A percentile compares a stretch with the other conserved stretches of the same genome.
Conservation (phyloP, 106 monocot species). For the Gastrodia elata region DNA sequence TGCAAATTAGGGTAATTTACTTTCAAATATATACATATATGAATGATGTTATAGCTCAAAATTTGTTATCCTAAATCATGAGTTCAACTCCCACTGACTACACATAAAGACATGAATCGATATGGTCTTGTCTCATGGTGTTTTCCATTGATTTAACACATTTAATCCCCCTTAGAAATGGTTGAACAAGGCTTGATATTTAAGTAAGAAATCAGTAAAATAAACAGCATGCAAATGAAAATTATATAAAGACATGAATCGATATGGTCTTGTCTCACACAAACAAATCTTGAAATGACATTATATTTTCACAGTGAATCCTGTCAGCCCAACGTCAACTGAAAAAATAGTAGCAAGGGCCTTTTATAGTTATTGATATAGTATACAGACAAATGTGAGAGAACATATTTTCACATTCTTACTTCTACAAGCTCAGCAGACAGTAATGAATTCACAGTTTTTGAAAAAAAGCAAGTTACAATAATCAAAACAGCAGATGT, state of each 20-base stretch:
- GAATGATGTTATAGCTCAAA: too few relatives aligned
- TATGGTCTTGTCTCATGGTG: too few relatives aligned
- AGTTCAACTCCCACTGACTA: too few relatives aligned
- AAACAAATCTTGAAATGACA: neutral
- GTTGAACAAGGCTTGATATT: neutral
- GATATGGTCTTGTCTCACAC: neutral
- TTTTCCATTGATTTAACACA: too few relatives aligned
- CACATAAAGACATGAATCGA: too few relatives aligned
- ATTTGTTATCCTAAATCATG: too few relatives aligned
- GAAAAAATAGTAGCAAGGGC: neutral
- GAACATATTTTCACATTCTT: neutral
- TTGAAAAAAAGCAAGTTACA: neutral
- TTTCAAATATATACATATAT: too few relatives aligned
- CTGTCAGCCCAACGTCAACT: neutral
- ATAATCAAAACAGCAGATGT: neutral
- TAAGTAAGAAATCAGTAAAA: neutral
- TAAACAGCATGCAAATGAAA: neutral
- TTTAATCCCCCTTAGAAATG: neutral
- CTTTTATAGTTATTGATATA: neutral
- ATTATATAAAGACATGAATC: neutral
- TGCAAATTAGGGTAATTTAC: too few relatives aligned
- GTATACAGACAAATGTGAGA: neutral
- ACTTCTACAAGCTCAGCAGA: neutral
- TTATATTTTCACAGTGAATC: neutral
- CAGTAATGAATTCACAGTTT: neutral